Evolutionary conservation across 305 asterid species (phyloP).

Genomic region (Fraxinus sp.): DNA sequence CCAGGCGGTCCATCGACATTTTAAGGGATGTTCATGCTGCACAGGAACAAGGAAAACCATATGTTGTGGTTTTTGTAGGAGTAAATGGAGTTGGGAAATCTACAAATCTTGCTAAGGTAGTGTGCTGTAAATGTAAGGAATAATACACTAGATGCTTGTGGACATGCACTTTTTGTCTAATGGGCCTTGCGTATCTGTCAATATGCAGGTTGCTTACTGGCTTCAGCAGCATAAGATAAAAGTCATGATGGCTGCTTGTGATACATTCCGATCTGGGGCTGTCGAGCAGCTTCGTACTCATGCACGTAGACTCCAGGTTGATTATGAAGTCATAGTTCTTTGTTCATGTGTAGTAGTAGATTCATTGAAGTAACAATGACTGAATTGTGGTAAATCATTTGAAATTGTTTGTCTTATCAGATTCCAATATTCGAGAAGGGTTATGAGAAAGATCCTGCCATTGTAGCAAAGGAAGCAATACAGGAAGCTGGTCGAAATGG

Average conservation of each 20-base stretch:
- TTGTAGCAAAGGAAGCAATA: slow-evolving; percentile 94
- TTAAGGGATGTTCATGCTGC: slow-evolving; percentile 92
- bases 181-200: not conserved
- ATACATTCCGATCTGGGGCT: slow-evolving; percentile 96
- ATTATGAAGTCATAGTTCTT: not conserved
- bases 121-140: not conserved
- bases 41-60: slow-evolving; percentile 91
- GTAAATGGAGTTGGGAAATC: slow-evolving; percentile 98
- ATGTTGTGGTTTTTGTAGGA: slow-evolving; percentile 95
- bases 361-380: slow-evolving; percentile 10
- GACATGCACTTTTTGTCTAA: slow-evolving; percentile 1
- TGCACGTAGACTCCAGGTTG: slow-evolving; percentile 94
- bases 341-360: not conserved
- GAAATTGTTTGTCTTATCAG: slow-evolving; percentile 33
- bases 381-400: slow-evolving; percentile 2
- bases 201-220: slow-evolving; percentile 88
- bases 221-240: slow-evolving; percentile 75
- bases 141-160: not conserved
- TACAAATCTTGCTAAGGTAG: slow-evolving; percentile 96
- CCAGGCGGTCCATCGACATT: slow-evolving; percentile 87
- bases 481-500: slow-evolving; percentile 85
- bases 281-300: slow-evolving; percentile 99
- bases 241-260: slow-evolving; percentile 99
- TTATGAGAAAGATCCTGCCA: slow-evolving; percentile 93
- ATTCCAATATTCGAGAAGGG: slow-evolving; percentile 97